Conservation (phyloP, 768 basidiomycete genomes). For the Candolleomyces efflorescens region DNA sequence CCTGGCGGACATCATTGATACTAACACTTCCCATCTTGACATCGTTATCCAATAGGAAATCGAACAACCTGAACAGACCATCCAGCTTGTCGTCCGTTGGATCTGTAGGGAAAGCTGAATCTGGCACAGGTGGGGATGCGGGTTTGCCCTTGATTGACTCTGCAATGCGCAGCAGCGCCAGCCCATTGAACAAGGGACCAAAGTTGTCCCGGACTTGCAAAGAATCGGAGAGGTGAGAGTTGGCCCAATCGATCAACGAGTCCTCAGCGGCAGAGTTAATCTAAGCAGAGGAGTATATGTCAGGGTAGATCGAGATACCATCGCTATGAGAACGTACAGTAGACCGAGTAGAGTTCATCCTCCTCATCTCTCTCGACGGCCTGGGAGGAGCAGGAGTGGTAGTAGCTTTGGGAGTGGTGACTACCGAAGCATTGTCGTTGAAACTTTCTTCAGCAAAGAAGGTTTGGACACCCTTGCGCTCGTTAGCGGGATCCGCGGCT, state of each 20-base stretch:
- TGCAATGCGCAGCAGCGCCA: constrained; percentile 79
- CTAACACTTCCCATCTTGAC: constrained; percentile 89
- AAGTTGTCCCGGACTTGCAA: constrained; percentile 50
- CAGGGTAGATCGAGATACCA: background rate
- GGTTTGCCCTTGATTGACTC: constrained; percentile 72
- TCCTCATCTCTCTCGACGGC: constrained; percentile 62
- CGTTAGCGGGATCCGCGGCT: constrained; percentile 32
- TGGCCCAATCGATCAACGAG: constrained; percentile 83
- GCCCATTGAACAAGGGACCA: constrained; percentile 55
- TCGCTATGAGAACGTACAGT: constrained; percentile 19
- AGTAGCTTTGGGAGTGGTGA: constrained; percentile 13
- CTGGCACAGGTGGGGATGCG: constrained; percentile 66
- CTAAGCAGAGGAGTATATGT: background rate
- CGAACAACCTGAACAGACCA: constrained; percentile 85
- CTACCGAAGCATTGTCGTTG: constrained; percentile 13
- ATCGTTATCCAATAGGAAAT: constrained; percentile 89
- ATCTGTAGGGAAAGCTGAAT: constrained; percentile 70
- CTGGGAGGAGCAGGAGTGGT: constrained; percentile 46
- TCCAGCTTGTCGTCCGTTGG: constrained; percentile 77
- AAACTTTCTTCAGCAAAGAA: constrained; percentile 43
- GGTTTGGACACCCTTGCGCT: constrained; percentile 48
- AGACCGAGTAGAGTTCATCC: constrained; percentile 28
- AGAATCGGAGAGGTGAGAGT: constrained; percentile 67
- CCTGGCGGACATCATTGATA: constrained; percentile 88
- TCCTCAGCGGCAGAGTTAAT: constrained; percentile 29